Conservation (phyloP, 768 basidiomycete genomes). For the Tulasnella sp. region DNA sequence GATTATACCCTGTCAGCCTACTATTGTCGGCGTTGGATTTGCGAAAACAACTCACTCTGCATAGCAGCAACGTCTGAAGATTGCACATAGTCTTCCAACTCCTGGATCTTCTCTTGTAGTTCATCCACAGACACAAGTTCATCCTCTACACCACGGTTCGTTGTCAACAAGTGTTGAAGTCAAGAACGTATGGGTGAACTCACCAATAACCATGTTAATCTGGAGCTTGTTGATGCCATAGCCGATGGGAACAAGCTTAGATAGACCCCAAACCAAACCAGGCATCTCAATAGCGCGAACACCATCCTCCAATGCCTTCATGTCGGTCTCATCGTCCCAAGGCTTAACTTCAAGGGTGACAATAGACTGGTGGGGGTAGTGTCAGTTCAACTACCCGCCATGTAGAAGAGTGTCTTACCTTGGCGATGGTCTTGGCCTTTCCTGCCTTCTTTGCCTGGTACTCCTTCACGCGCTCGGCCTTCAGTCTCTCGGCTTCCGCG, state of each 20-base stretch:
- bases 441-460: constrained; percentile 89
- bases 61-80: constrained; percentile 85
- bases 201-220: constrained; percentile 42
- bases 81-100: constrained; percentile 81
- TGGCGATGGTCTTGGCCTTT: constrained; percentile 79
- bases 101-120: constrained; percentile 78
- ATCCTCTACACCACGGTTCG: constrained; percentile 57
- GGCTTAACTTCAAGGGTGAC: constrained; percentile 98
- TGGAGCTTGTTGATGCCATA: constrained; percentile 92
- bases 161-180: neutral
- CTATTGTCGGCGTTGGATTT: neutral
- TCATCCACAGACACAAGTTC: constrained; percentile 88
- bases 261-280: constrained; percentile 92
- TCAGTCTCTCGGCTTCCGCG: constrained; percentile 73
- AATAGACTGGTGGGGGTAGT: constrained; percentile 56
- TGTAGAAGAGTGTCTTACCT: constrained; percentile 37
- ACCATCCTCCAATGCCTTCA: constrained; percentile 67
- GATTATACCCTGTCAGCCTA: neutral
- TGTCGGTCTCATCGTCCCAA: constrained; percentile 99
- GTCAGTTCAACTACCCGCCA: neutral
- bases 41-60: constrained; percentile 52
- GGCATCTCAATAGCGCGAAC: constrained; percentile 81
- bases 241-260: constrained; percentile 84
- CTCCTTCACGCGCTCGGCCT: constrained; percentile 83
- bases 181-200: constrained; percentile 17